A percentile compares a stretch with the other conserved stretches of the same genome.
phyloP scores from a whole-genome alignment of 768 basidiomycete genomes.

The Sarcodon aspratus region DNA sequence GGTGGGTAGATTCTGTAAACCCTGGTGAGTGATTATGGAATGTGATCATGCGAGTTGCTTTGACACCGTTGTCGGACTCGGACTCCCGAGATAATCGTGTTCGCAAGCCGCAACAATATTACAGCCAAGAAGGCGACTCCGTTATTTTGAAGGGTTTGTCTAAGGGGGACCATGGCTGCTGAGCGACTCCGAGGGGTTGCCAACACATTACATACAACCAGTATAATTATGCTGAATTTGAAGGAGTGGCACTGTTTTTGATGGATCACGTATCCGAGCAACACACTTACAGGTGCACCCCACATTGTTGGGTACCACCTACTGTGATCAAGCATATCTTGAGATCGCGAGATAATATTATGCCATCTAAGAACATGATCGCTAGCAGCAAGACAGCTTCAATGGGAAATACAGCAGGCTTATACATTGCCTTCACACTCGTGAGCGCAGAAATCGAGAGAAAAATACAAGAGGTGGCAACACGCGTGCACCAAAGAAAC shows the following conservation, averaged over 20 bases:
- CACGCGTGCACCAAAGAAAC: too few species aligned
- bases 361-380: conserved; percentile 10
- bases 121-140: too few species aligned
- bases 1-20: too few species aligned
- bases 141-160: too few species aligned
- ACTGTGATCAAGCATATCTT: conserved; percentile 16
- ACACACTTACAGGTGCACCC: conserved; percentile 19
- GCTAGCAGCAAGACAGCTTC: neutral
- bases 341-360: conserved; percentile 10
- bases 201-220: conserved; percentile 22
- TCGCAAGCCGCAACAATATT: too few species aligned
- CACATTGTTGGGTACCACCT: conserved; percentile 18
- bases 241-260: too few species aligned
- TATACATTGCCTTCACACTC: conserved; percentile 14
- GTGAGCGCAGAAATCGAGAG: conserved; percentile 13
- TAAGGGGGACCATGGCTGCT: conserved; percentile 1
- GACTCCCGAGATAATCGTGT: too few species aligned
- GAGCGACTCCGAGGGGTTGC: conserved; percentile 21
- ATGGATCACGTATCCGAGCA: conserved; percentile 13
- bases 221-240: conserved; percentile 19
- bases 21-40: too few species aligned
- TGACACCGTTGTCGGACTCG: too few species aligned
- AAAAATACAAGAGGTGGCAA: conserved; percentile 11
- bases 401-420: neutral
- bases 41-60: too few species aligned